A percentile compares a stretch with the other conserved stretches of the same genome.
Conservation (phyloP, 75 land plant species). For the Pinus tabuliformis region DNA sequence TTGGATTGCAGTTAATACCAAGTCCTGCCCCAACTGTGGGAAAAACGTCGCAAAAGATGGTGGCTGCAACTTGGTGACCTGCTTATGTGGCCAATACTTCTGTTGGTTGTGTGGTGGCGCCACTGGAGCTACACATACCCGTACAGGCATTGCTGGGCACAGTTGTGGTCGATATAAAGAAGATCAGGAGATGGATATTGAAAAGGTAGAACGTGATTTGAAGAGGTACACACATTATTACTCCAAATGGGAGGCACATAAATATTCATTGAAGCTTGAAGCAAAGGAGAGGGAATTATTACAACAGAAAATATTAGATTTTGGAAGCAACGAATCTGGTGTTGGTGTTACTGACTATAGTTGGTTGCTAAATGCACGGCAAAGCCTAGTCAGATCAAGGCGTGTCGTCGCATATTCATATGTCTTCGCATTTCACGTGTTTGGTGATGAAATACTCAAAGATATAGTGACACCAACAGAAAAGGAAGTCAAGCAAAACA, state of each 20-base stretch:
- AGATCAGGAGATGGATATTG: slow-evolving; percentile 50
- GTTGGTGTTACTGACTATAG: slow-evolving; percentile 72
- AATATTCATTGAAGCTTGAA: slow-evolving; percentile 85
- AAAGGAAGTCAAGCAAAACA: slow-evolving; percentile 25
- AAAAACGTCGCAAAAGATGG: slow-evolving; percentile 82
- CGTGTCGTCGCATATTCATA: slow-evolving; percentile 83
- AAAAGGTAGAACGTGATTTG: slow-evolving; percentile 65
- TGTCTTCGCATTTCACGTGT: slow-evolving; percentile 77
- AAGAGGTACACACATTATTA: slow-evolving; percentile 86
- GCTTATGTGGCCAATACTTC: slow-evolving; percentile 78
- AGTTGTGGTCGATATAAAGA: slow-evolving; percentile 87
- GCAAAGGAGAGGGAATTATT: slow-evolving; percentile 57
- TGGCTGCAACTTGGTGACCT: slow-evolving; percentile 74
- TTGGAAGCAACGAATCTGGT: slow-evolving; percentile 53
- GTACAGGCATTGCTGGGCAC: slow-evolving; percentile 66
- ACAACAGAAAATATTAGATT: slow-evolving; percentile 44
- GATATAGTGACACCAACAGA: slow-evolving; percentile 7
- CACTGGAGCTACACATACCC: slow-evolving; percentile 72
- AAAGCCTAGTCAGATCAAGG: slow-evolving; percentile 74
- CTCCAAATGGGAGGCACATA: slow-evolving; percentile 82
- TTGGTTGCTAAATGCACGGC: slow-evolving; percentile 76
- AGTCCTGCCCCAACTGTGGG: slow-evolving; percentile 79
- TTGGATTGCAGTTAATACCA: slow-evolving; percentile 76
- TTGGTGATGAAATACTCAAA: slow-evolving; percentile 32
- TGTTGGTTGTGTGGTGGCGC: slow-evolving; percentile 96